phyloP scores from a whole-genome alignment of 441 rosid species.

The Pelargonium citronellum region DNA sequence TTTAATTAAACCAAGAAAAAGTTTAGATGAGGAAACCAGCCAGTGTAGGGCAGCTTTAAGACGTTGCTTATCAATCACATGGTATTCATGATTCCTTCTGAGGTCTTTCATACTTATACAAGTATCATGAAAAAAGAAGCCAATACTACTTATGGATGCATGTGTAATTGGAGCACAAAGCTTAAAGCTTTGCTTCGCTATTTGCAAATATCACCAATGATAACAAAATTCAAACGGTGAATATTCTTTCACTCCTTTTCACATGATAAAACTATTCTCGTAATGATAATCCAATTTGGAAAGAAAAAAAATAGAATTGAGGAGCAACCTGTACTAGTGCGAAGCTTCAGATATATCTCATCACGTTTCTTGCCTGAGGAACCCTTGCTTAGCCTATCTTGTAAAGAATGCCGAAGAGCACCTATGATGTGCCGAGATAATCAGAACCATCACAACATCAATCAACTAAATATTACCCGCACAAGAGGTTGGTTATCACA shows the following conservation, averaged over 20 bases:
- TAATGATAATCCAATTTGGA: slow-evolving; percentile 7
- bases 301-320: slow-evolving; percentile 13
- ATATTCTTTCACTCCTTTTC: neutral
- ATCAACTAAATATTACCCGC: neutral
- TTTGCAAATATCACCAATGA: neutral
- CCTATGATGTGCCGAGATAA: slow-evolving; percentile 36
- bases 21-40: neutral
- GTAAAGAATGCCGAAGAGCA: slow-evolving; percentile 84
- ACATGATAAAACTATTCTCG: neutral
- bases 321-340: slow-evolving; percentile 69
- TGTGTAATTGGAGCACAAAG: too few species aligned
- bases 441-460: slow-evolving; percentile 18
- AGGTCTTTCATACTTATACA: too few species aligned
- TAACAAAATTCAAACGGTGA: neutral
- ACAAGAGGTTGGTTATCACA: slow-evolving; percentile 5
- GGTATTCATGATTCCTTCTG: neutral
- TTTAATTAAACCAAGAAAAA: neutral
- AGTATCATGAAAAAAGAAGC: too few species aligned
- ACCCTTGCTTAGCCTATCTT: slow-evolving; percentile 82
- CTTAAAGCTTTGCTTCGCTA: neutral
- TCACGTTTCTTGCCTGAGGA: slow-evolving; percentile 72
- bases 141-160: too few species aligned
- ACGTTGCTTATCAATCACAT: neutral
- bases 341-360: slow-evolving; percentile 76
- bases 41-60: neutral